phyloP scores from a whole-genome alignment of 805 yeast genomes.

The Lipomyces japonicus region DNA sequence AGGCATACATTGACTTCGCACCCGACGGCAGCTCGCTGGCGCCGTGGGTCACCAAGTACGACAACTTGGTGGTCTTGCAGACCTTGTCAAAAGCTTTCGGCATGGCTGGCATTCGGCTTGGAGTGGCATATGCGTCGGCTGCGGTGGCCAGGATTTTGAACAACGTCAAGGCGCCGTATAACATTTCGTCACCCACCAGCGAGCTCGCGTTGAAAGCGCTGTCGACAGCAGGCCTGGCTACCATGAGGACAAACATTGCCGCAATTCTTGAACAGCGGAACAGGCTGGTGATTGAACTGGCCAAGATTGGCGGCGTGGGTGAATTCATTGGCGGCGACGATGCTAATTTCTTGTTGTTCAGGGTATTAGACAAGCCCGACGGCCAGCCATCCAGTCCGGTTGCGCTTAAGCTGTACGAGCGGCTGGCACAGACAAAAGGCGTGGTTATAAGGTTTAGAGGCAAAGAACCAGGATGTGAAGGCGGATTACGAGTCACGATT shows the following conservation, averaged over 20 bases:
- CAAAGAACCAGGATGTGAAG: conserved; percentile 79
- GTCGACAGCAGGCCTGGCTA: conserved; percentile 49
- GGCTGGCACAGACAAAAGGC: conserved; percentile 64
- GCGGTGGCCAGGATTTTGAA: conserved; percentile 67
- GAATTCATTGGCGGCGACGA: conserved; percentile 77
- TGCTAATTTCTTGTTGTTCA: conserved; percentile 78
- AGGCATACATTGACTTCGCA: conserved; percentile 89
- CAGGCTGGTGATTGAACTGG: conserved; percentile 51
- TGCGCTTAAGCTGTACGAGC: conserved; percentile 64
- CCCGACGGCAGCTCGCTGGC: conserved; percentile 64
- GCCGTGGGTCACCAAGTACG: conserved; percentile 74
- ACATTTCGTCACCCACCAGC: conserved; percentile 78
- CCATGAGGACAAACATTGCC: conserved; percentile 55
- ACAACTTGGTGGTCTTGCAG: conserved; percentile 82
- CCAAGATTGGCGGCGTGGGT: conserved; percentile 61
- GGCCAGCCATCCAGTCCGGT: conserved; percentile 64
- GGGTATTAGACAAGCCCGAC: conserved; percentile 54
- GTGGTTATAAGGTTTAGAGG: conserved; percentile 94
- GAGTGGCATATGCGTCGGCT: conserved; percentile 65
- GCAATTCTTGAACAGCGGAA: conserved; percentile 55
- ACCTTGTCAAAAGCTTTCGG: conserved; percentile 95
- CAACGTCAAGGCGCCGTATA: conserved; percentile 94
- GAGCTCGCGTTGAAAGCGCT: conserved; percentile 73
- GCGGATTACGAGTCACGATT: conserved; percentile 80
- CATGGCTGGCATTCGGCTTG: conserved; percentile 90